A percentile compares a stretch with the other conserved stretches of the same genome.
Conservation (phyloP, 2,329 filamentous ascomycete species). For the Trichophyton simii region DNA sequence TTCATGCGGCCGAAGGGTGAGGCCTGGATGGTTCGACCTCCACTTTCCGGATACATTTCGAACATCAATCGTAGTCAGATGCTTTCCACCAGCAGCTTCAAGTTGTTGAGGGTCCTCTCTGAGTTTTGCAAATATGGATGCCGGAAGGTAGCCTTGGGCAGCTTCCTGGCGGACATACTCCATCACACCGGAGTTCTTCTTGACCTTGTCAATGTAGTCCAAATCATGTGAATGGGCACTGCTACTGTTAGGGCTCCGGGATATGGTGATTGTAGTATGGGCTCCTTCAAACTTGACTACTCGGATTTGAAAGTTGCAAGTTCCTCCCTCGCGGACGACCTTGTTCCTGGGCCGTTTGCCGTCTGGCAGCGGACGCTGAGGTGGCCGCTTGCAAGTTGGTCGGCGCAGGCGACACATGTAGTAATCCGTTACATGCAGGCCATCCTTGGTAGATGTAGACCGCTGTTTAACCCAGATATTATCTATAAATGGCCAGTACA, state of each 20-base stretch:
- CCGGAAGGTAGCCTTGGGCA: constrained; percentile 36
- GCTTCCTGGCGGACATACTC: constrained; percentile 35
- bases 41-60: constrained; percentile 38
- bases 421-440: constrained; percentile 34
- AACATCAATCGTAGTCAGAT: constrained; percentile 36
- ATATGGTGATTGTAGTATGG: constrained; percentile 33
- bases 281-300: constrained; percentile 34
- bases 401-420: constrained; percentile 37
- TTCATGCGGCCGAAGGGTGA: constrained; percentile 32
- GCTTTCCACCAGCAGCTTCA: constrained; percentile 33
- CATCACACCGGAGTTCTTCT: constrained; percentile 38
- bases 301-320: constrained; percentile 38
- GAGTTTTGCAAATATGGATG: constrained; percentile 38
- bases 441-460: constrained; percentile 30
- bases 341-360: constrained; percentile 37
- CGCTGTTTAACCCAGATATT: constrained; percentile 40
- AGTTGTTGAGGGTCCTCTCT: constrained; percentile 35
- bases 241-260: constrained; percentile 30
- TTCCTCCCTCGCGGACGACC: constrained; percentile 33
- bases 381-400: constrained; percentile 29
- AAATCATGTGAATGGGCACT: constrained; percentile 34
- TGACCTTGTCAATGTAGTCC: constrained; percentile 37
- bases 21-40: constrained; percentile 34
- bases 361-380: constrained; percentile 29
- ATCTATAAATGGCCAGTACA: constrained; percentile 38